phyloP scores from a whole-genome alignment of 2,329 filamentous ascomycete species.

The Monosporascus sp. region DNA sequence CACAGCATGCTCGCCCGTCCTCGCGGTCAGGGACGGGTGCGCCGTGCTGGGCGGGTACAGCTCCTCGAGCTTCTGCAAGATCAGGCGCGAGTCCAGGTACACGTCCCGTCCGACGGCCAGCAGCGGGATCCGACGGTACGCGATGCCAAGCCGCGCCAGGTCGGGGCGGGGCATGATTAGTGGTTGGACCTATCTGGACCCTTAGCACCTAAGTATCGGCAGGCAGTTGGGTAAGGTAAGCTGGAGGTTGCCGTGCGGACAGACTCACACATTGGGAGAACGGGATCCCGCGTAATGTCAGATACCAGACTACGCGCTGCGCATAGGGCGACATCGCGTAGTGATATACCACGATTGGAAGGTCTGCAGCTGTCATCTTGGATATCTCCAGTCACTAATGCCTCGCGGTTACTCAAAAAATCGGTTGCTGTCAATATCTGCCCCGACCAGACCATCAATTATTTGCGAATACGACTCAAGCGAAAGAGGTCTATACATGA shows the following conservation, averaged over 20 bases:
- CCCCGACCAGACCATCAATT: too few relatives aligned
- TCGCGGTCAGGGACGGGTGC: slow-evolving; percentile 30
- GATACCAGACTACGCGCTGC: slow-evolving; percentile 60
- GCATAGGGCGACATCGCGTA: slow-evolving; percentile 63
- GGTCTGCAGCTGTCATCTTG: slow-evolving; percentile 8
- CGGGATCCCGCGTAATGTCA: slow-evolving; percentile 58
- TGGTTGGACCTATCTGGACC: slow-evolving; percentile 54
- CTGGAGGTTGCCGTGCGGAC: not conserved
- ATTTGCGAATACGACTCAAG: too few relatives aligned
- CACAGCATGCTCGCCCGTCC: slow-evolving; percentile 36
- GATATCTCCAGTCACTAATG: not conserved
- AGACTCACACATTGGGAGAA: slow-evolving; percentile 62
- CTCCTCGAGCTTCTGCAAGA: slow-evolving; percentile 58
- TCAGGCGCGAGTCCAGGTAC: slow-evolving; percentile 66
- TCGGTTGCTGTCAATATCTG: too few relatives aligned
- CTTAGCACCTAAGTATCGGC: not conserved
- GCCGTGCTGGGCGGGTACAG: slow-evolving; percentile 41
- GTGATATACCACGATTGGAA: slow-evolving; percentile 58
- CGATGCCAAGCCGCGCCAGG: slow-evolving; percentile 53
- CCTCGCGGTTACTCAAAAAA: too few relatives aligned
- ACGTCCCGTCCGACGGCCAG: slow-evolving; percentile 61
- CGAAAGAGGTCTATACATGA: too few relatives aligned
- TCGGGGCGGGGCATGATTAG: slow-evolving; percentile 61
- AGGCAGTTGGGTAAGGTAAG: not conserved
- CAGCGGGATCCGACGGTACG: slow-evolving; percentile 66